These are phyloP conservation scores for Starmerella apis DNA, from an alignment of 805 yeast genomes.

Conservation along the genomic window DNA sequence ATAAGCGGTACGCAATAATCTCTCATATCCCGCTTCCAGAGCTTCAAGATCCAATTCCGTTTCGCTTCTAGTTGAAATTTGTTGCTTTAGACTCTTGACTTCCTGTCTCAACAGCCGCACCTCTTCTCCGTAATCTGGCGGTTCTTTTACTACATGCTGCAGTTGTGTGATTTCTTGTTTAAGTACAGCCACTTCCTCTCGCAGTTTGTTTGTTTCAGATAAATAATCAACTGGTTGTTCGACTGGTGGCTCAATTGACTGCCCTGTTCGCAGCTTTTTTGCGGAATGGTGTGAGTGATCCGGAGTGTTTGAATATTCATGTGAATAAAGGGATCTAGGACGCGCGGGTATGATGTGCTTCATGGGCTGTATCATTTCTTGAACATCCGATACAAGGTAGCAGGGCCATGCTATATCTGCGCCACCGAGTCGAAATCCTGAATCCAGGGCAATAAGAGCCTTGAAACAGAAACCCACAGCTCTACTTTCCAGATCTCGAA, in stretches of 20 bases:
- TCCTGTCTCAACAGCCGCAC: not conserved
- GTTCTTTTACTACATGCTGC: not conserved
- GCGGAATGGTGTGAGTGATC: not conserved
- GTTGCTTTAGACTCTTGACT: not conserved
- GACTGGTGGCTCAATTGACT: not conserved
- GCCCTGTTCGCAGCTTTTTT: not conserved
- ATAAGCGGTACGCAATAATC: not conserved
- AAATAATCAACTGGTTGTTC: not conserved
- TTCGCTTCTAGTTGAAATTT: not conserved
- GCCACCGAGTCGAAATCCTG: not conserved
- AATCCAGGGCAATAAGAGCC: not conserved
- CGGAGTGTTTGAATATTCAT: too few relatives aligned
- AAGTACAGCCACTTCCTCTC: not conserved
- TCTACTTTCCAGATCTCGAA: not conserved
- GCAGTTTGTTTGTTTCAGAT: not conserved
- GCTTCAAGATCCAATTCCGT: not conserved
- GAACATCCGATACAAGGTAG: not conserved
- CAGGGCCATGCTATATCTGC: not conserved
- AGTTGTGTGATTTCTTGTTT: not conserved
- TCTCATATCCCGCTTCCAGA: conserved; percentile 1
- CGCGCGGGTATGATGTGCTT: not conserved
- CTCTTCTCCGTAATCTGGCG: not conserved
- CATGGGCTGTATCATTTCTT: not conserved
- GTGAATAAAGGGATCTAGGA: not conserved
- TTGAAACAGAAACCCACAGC: not conserved